phyloP scores from a whole-genome alignment of 2,329 filamentous ascomycete genomes.

The Thielaviopsis musarum region DNA sequence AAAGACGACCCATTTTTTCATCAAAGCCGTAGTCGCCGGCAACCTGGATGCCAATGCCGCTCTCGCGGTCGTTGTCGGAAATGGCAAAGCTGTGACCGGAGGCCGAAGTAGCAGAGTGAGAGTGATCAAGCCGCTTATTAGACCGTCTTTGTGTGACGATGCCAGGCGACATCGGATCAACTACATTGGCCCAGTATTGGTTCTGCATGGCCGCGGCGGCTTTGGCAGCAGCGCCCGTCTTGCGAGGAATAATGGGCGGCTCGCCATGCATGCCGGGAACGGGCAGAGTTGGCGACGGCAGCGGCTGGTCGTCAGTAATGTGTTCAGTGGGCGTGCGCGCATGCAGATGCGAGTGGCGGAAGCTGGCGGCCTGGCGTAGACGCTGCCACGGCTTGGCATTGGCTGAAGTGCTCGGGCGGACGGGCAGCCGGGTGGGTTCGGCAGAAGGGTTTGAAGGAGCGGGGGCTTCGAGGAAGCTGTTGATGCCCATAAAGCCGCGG shows the following conservation, averaged over 20 bases:
- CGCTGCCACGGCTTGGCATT: constrained; percentile 25
- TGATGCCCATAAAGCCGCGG: constrained; percentile 32
- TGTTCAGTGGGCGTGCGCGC: constrained; percentile 23
- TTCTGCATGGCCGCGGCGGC: constrained; percentile 44
- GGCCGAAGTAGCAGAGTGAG: constrained; percentile 12
- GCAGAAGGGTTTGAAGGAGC: constrained; percentile 19
- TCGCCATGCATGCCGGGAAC: constrained; percentile 33
- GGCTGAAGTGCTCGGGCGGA: constrained; percentile 1
- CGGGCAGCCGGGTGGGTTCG: constrained; percentile 13
- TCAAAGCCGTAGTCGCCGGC: constrained; percentile 26
- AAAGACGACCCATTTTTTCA: constrained; percentile 14
- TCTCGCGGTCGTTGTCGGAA: constrained; percentile 38
- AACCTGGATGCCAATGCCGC: constrained; percentile 45
- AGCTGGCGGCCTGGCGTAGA: constrained; percentile 33
- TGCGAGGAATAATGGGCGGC: constrained; percentile 42
- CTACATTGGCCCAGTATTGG: constrained; percentile 20
- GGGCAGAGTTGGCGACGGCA: constrained; percentile 17
- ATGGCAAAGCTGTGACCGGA: constrained; percentile 13
- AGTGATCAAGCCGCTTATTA: not conserved
- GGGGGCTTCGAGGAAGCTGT: constrained; percentile 18
- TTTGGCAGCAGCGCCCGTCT: constrained; percentile 44
- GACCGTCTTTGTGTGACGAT: not conserved
- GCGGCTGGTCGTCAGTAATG: constrained; percentile 11
- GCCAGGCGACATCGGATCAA: not conserved
- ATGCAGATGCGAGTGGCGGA: constrained; percentile 31